Percentiles rank a stretch among this genome's conserved stretches.
Conservation (phyloP, 2,329 filamentous ascomycete species). For the Geosmithia flava region DNA sequence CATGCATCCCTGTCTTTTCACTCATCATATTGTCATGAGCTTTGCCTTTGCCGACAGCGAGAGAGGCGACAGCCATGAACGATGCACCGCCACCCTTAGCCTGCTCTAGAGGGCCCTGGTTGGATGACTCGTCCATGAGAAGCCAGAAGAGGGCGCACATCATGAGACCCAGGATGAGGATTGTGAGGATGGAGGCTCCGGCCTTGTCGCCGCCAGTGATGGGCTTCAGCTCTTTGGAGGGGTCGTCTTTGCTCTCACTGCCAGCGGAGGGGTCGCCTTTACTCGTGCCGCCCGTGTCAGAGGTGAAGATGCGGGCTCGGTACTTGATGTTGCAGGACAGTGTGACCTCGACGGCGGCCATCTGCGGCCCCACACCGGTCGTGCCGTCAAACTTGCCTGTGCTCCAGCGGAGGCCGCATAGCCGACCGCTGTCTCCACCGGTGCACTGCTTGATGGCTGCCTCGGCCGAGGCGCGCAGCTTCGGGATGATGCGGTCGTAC, state of each 20-base stretch:
- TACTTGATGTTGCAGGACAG: constrained; percentile 45
- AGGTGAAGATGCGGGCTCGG: constrained; percentile 28
- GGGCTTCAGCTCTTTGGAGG: constrained; percentile 9
- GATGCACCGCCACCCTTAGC: constrained; percentile 11
- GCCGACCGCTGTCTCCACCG: constrained; percentile 40
- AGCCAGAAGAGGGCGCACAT: constrained; percentile 39
- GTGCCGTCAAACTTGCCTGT: constrained; percentile 43
- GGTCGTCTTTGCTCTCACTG: constrained; percentile 28
- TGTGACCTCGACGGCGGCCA: constrained; percentile 55
- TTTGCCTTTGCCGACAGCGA: not conserved
- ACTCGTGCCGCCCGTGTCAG: constrained; percentile 45
- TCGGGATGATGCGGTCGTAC: constrained; percentile 35
- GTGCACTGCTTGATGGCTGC: constrained; percentile 45
- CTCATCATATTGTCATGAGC: too few relatives aligned
- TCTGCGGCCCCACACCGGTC: constrained; percentile 56
- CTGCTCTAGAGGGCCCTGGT: constrained; percentile 17
- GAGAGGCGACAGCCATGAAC: constrained; percentile 1
- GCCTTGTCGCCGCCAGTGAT: constrained; percentile 49
- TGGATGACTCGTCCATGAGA: constrained; percentile 32
- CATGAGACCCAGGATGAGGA: constrained; percentile 40
- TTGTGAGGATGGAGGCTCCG: constrained; percentile 54
- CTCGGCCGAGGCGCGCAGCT: constrained; percentile 40
- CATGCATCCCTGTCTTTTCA: not conserved
- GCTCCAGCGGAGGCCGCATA: constrained; percentile 51
- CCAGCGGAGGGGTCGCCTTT: constrained; percentile 32